Percentiles rank a stretch among this genome's conserved stretches.
phyloP scores from a whole-genome alignment of 1,139 yeast genomes.

The Nadsonia starkeyi-henricii region DNA sequence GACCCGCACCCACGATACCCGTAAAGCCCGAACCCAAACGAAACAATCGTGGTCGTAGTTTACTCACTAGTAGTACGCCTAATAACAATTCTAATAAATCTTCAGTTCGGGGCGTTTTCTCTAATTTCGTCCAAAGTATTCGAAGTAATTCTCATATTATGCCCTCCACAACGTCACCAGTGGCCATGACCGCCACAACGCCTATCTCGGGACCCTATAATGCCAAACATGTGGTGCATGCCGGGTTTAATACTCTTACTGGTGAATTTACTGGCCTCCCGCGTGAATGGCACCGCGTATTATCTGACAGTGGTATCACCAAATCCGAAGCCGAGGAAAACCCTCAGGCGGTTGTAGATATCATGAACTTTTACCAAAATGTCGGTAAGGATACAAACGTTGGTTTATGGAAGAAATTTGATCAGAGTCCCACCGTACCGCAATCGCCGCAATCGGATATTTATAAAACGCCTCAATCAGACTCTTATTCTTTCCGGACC shows the following conservation, averaged over 20 bases:
- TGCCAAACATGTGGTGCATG: constrained; percentile 85
- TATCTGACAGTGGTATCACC: constrained; percentile 78
- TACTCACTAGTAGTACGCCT: background rate
- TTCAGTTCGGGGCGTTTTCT: background rate
- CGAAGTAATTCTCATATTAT: background rate
- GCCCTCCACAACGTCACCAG: background rate
- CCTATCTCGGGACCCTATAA: constrained; percentile 82
- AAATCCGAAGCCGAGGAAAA: constrained; percentile 75
- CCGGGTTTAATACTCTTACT: constrained; percentile 69
- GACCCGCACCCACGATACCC: too few species aligned
- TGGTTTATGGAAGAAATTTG: constrained; percentile 4
- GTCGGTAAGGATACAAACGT: constrained; percentile 25
- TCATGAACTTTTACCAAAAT: constrained; percentile 78
- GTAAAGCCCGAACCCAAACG: background rate
- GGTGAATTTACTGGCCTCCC: constrained; percentile 89
- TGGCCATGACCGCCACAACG: constrained; percentile 27
- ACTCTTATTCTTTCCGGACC: too few species aligned
- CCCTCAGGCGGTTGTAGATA: constrained; percentile 89
- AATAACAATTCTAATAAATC: background rate
- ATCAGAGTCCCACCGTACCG: constrained; percentile 1
- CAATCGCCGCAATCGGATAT: constrained; percentile 3
- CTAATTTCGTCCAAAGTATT: background rate
- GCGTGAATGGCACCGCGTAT: constrained; percentile 74
- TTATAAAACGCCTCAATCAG: background rate
- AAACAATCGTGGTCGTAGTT: background rate